Conservation (phyloP, 495 filamentous ascomycete genomes). For the Aspergillus cavernicola region DNA sequence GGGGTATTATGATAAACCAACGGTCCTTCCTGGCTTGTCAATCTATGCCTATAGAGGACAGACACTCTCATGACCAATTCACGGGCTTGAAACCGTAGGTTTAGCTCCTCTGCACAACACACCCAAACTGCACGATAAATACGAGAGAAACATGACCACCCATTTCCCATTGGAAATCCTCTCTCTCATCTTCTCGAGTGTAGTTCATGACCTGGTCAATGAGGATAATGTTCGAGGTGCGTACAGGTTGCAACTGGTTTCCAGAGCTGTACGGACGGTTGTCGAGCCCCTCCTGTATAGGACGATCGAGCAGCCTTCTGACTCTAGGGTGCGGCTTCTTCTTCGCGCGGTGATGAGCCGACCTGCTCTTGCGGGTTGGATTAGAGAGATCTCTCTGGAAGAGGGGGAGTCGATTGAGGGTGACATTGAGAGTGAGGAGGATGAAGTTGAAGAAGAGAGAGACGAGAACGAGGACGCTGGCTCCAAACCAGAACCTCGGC, state of each 20-base stretch:
- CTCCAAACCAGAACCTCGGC: not conserved
- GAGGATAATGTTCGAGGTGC: not conserved
- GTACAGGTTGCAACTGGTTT: not conserved
- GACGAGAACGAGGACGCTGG: not conserved
- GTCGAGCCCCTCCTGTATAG: not conserved
- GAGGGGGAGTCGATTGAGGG: not conserved
- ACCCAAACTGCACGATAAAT: too few species aligned
- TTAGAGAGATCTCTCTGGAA: not conserved
- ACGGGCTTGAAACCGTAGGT: too few species aligned
- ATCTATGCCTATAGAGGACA: too few species aligned
- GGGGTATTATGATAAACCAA: too few species aligned
- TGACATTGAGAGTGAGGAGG: not conserved
- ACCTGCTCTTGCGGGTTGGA: not conserved
- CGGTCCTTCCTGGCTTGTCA: too few species aligned
- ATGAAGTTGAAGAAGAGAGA: not conserved
- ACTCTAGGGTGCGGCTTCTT: not conserved
- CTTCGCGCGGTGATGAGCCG: not conserved
- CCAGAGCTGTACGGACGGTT: not conserved
- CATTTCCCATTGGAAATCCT: conserved; percentile 1
- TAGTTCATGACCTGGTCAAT: not conserved
- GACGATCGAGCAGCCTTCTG: not conserved
- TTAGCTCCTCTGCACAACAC: too few species aligned
- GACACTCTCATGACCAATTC: too few species aligned
- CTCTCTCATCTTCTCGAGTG: not conserved
- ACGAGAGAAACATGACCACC: too few species aligned